Evolutionary conservation across 176 grass and related monocot species (phyloP).

Genomic region (Carex kokanica): DNA sequence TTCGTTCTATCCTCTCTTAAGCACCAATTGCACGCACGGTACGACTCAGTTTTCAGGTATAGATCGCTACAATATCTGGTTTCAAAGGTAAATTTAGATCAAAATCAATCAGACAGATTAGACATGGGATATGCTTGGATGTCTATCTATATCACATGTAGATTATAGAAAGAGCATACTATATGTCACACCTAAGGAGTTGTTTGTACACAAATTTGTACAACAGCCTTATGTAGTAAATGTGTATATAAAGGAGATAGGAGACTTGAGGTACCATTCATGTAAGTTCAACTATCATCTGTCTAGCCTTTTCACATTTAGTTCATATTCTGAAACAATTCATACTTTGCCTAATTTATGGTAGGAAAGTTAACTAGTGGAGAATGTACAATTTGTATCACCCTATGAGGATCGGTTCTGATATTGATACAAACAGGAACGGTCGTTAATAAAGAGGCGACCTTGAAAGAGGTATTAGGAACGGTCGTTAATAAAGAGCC

Average conservation of each 20-base stretch:
- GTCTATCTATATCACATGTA: constrained; percentile 49
- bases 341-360: neutral
- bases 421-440: too few species aligned
- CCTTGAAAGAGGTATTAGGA: too few species aligned
- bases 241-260: neutral
- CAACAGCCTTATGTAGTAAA: neutral
- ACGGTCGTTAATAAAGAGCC: too few species aligned
- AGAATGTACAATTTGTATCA: too few species aligned
- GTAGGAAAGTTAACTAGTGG: too few species aligned
- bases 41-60: constrained; percentile 73
- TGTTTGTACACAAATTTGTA: neutral
- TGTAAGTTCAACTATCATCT: neutral
- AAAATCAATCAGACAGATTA: constrained; percentile 6
- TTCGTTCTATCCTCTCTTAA: constrained; percentile 41
- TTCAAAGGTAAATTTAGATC: neutral
- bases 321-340: neutral
- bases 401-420: too few species aligned
- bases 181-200: neutral
- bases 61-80: constrained; percentile 84
- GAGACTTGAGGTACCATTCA: neutral
- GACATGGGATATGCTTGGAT: neutral
- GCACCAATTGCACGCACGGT: constrained; percentile 89
- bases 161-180: neutral
- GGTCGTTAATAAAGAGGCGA: too few species aligned
- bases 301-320: neutral